Conservation (phyloP, 2,329 filamentous ascomycete species). For the Penicillium hesseltinei region DNA sequence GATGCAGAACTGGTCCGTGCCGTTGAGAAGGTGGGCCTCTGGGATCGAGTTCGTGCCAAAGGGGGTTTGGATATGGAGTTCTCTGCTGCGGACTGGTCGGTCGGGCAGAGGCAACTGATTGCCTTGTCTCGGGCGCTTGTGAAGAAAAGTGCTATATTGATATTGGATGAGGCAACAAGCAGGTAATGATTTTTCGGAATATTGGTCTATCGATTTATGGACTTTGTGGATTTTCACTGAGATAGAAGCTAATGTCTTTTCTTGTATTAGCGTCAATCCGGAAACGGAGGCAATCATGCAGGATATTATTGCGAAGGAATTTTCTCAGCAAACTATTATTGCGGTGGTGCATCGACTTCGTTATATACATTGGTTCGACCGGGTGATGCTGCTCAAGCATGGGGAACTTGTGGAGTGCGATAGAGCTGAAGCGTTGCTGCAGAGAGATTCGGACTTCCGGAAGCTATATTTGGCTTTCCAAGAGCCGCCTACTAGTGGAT, state of each 20-base stretch:
- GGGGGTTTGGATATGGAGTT: not conserved
- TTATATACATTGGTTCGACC: not conserved
- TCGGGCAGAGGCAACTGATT: constrained; percentile 1
- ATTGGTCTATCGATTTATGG: not conserved
- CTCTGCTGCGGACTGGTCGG: not conserved
- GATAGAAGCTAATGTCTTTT: not conserved
- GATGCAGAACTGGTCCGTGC: not conserved
- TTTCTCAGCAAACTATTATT: not conserved
- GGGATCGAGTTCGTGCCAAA: not conserved
- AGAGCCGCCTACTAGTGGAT: not conserved
- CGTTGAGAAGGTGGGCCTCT: not conserved
- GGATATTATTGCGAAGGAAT: not conserved
- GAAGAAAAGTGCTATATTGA: not conserved
- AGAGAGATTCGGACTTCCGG: not conserved
- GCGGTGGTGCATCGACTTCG: not conserved
- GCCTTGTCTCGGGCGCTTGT: not conserved
- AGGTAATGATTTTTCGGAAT: not conserved
- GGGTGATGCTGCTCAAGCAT: not conserved
- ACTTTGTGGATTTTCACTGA: not conserved
- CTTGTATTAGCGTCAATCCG: not conserved
- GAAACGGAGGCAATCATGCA: not conserved
- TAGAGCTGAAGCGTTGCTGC: not conserved
- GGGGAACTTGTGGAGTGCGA: not conserved
- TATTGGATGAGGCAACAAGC: not conserved
- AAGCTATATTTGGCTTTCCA: not conserved